Conservation (phyloP, 2,329 filamentous ascomycete genomes). For the Torrubiella hemipterigena region DNA sequence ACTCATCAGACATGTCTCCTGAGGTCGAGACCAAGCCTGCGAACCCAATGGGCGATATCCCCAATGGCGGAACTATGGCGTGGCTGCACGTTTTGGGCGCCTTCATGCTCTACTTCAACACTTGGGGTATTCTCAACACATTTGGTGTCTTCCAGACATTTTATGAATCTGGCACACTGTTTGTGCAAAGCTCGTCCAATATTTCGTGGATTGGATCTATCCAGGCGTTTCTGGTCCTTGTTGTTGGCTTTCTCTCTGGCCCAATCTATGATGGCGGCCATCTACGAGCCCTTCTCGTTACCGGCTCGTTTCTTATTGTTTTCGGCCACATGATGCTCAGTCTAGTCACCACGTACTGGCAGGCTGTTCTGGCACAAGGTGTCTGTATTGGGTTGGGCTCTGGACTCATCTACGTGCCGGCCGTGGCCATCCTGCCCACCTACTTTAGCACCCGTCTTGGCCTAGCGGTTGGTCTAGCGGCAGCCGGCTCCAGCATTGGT, state of each 20-base stretch:
- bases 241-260: slow-evolving; percentile 21
- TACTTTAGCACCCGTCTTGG: slow-evolving; percentile 18
- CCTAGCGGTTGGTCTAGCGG: slow-evolving; percentile 20
- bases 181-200: slow-evolving; percentile 18
- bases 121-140: slow-evolving; percentile 20
- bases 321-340: slow-evolving; percentile 33
- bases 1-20: too few relatives aligned
- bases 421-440: slow-evolving; percentile 17
- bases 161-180: slow-evolving; percentile 27
- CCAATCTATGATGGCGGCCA: slow-evolving; percentile 35
- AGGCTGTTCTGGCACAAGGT: slow-evolving; percentile 31
- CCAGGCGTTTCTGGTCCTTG: slow-evolving; percentile 30
- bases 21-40: too few relatives aligned
- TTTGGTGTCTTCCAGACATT: slow-evolving; percentile 44
- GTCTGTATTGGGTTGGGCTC: slow-evolving; percentile 31
- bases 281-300: slow-evolving; percentile 24
- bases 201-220: slow-evolving; percentile 31
- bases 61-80: too few relatives aligned
- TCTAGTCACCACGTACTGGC: slow-evolving; percentile 27
- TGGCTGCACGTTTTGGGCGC: slow-evolving; percentile 2
- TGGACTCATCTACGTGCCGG: slow-evolving; percentile 26
- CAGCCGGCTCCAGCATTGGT: slow-evolving; percentile 19
- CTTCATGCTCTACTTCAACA: slow-evolving; percentile 8
- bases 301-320: slow-evolving; percentile 27
- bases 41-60: too few relatives aligned